These are phyloP conservation scores for Heliamphora ciliata DNA, from an alignment of 179 eudicot species.

Conservation along the genomic window DNA sequence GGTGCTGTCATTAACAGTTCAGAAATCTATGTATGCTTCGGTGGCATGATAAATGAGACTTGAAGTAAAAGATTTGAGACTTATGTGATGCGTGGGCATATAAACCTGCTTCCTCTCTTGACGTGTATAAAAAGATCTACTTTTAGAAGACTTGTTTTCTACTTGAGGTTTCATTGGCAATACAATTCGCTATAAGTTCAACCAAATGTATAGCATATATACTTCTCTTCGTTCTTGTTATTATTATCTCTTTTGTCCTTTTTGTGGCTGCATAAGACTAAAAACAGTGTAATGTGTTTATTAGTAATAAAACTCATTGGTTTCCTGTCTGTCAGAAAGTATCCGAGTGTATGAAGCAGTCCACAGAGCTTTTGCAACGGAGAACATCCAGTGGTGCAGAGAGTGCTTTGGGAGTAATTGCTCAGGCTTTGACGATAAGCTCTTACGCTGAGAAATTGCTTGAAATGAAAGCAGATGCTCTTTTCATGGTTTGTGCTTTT, in stretches of 20 bases:
- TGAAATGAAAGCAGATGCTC: conserved; percentile 83
- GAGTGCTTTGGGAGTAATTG: conserved; percentile 49
- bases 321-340: conserved; percentile 53
- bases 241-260: neutral
- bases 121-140: neutral
- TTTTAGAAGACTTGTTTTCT: neutral
- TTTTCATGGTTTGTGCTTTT: conserved; percentile 55
- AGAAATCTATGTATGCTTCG: neutral
- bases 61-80: neutral
- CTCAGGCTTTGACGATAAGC: conserved; percentile 65
- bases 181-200: neutral
- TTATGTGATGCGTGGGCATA: neutral
- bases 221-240: neutral
- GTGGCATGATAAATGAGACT: neutral
- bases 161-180: neutral
- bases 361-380: conserved; percentile 52
- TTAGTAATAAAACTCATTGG: neutral
- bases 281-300: neutral
- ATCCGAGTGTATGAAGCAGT: conserved; percentile 46
- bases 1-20: neutral
- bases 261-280: neutral
- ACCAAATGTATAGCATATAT: neutral
- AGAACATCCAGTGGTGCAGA: conserved; percentile 45
- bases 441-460: conserved; percentile 56
- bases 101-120: neutral